Evolutionary conservation across 495 filamentous ascomycete species (phyloP).

Genomic region (Cairneyella variabilis): DNA sequence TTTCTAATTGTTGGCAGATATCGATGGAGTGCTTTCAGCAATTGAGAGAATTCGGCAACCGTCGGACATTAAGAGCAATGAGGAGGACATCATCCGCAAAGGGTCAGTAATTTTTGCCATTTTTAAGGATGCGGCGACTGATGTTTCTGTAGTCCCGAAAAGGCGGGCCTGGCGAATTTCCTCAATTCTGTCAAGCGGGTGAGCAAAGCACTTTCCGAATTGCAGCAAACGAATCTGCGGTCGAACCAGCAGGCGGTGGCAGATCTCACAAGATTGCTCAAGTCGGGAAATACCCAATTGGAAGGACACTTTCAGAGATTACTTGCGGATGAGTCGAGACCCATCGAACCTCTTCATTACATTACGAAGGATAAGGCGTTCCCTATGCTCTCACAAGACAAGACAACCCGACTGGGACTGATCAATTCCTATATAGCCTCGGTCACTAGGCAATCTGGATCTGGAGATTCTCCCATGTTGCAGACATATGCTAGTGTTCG

Average conservation of each 20-base stretch:
- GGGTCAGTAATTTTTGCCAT: conserved; percentile 48
- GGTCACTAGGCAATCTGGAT: conserved; percentile 24
- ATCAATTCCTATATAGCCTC: conserved; percentile 46
- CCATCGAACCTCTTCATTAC: conserved; percentile 86
- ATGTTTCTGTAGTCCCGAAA: conserved; percentile 55
- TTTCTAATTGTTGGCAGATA: conserved; percentile 48
- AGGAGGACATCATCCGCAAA: conserved; percentile 85
- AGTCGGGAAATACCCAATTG: conserved; percentile 71
- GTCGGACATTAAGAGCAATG: conserved; percentile 78
- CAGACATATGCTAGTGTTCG: conserved; percentile 82
- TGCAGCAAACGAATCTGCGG: conserved; percentile 81
- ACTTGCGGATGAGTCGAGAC: conserved; percentile 65
- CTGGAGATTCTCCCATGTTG: conserved; percentile 56
- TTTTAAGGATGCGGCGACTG: background rate
- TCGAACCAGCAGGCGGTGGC: conserved; percentile 86
- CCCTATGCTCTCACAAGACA: conserved; percentile 44
- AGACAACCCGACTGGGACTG: conserved; percentile 42
- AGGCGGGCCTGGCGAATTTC: conserved; percentile 78
- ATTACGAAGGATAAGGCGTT: conserved; percentile 75
- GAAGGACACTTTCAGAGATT: conserved; percentile 77
- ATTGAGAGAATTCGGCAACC: conserved; percentile 88
- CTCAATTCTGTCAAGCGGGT: conserved; percentile 84
- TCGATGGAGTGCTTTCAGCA: conserved; percentile 77
- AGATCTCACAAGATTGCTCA: conserved; percentile 73
- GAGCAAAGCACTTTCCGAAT: conserved; percentile 71